These are phyloP conservation scores for Massariosphaeria phaeospora DNA, from an alignment of 495 filamentous ascomycete genomes.

Conservation along the genomic window DNA sequence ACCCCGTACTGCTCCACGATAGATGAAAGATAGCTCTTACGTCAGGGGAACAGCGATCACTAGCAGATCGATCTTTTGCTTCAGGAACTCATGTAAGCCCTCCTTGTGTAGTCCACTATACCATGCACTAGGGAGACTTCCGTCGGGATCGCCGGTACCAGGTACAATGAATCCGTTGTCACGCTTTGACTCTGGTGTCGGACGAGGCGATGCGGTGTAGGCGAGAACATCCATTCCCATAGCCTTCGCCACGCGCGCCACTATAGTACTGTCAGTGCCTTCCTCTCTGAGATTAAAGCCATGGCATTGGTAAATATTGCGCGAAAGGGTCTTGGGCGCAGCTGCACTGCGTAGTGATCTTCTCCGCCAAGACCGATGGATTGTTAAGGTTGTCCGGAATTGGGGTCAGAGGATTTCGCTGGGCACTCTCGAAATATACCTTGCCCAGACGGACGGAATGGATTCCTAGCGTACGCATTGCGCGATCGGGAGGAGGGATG, in stretches of 20 bases:
- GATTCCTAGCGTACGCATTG: no score
- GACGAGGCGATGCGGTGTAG: slow-evolving; percentile 64
- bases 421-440: no score
- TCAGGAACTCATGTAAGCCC: slow-evolving; percentile 60
- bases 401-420: no score
- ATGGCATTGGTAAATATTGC: not conserved
- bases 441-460: no score
- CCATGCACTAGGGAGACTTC: slow-evolving; percentile 65
- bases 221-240: slow-evolving; percentile 79
- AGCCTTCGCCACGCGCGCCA: slow-evolving; percentile 61
- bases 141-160: slow-evolving; percentile 72
- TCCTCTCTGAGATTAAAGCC: no score
- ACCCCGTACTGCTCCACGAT: not conserved
- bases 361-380: not conserved
- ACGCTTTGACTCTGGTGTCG: slow-evolving; percentile 51
- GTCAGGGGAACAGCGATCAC: slow-evolving; percentile 74
- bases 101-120: slow-evolving; percentile 60
- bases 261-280: slow-evolving; percentile 33
- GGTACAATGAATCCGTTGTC: slow-evolving; percentile 68
- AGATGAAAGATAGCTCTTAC: slow-evolving; percentile 19
- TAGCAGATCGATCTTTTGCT: slow-evolving; percentile 66
- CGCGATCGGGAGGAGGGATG: no score
- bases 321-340: not conserved
- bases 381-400: slow-evolving; percentile 1
- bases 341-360: not conserved